Percentiles rank a stretch among this genome's conserved stretches.
Conservation (phyloP, 192 early-diverging fungal genomes). For the Coemansia furcata region DNA sequence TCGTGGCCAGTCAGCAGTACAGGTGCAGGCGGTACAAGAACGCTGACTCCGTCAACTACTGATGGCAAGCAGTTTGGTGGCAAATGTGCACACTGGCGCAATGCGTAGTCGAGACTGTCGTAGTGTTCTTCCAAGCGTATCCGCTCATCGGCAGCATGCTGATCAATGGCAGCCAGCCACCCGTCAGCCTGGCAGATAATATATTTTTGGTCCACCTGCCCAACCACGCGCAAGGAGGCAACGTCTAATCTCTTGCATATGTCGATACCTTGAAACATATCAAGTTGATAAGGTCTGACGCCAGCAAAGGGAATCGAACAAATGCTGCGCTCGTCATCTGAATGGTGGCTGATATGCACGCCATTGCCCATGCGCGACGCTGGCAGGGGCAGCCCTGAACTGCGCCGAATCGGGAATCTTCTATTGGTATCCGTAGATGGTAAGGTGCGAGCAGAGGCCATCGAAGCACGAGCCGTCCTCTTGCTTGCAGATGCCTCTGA, state of each 20-base stretch:
- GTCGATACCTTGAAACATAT: not conserved
- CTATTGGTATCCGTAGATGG: not conserved
- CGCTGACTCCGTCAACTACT: constrained; percentile 23
- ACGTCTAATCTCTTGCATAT: not conserved
- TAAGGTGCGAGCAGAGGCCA: not conserved
- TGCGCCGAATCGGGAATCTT: not conserved
- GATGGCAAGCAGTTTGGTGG: constrained; percentile 6
- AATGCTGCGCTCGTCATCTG: not conserved
- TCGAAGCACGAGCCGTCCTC: not conserved
- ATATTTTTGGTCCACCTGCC: constrained; percentile 44
- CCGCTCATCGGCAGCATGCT: constrained; percentile 55
- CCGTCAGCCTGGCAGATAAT: constrained; percentile 30
- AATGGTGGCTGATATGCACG: not conserved
- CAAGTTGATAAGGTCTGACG: not conserved
- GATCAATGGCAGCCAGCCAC: constrained; percentile 47
- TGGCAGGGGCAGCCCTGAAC: not conserved
- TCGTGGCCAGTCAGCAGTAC: constrained; percentile 22
- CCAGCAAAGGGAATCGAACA: not conserved
- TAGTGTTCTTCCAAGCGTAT: constrained; percentile 34
- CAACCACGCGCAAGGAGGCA: constrained; percentile 24
- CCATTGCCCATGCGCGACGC: not conserved
- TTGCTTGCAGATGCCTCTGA: not conserved
- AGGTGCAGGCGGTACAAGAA: constrained; percentile 32
- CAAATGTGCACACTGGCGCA: constrained; percentile 6
- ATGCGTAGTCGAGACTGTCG: constrained; percentile 6